Percentiles rank a stretch among this genome's conserved stretches.
phyloP scores from a whole-genome alignment of 257 asterid species.

The Verbascum thapsus region DNA sequence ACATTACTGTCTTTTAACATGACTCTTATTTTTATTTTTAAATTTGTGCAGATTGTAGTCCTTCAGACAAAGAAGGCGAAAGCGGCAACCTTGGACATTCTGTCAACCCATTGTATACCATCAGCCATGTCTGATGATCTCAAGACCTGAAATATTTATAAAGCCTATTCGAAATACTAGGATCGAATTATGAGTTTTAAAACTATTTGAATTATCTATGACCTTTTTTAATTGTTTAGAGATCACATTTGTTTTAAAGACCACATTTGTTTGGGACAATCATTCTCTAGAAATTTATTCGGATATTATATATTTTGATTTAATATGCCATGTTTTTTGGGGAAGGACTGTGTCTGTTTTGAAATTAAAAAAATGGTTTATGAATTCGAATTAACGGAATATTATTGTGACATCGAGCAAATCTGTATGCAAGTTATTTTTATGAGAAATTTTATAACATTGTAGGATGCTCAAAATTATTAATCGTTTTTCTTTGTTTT shows the following conservation, averaged over 20 bases:
- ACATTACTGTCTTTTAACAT: not conserved
- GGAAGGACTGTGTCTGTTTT: too few relatives aligned
- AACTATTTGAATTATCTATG: not conserved
- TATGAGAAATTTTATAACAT: too few relatives aligned
- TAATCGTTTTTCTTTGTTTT: too few relatives aligned
- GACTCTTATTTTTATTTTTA: not conserved
- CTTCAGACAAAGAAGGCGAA: conserved; percentile 74
- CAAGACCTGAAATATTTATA: conserved; percentile 36
- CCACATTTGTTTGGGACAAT: conserved; percentile 17
- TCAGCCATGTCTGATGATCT: conserved; percentile 92
- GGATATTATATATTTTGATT: too few relatives aligned
- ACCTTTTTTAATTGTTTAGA: conserved; percentile 2
- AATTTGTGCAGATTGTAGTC: conserved; percentile 67
- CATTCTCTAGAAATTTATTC: conserved; percentile 13
- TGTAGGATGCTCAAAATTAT: too few relatives aligned
- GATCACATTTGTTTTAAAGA: too few relatives aligned
- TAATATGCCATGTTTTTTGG: too few relatives aligned
- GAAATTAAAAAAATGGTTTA: too few relatives aligned
- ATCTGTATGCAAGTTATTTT: too few relatives aligned
- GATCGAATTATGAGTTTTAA: not conserved
- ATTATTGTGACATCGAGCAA: too few relatives aligned
- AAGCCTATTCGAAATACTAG: conserved; percentile 2
- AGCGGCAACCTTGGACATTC: conserved; percentile 90
- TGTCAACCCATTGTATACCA: conserved; percentile 84
- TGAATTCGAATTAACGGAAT: too few relatives aligned